Evolutionary conservation across 179 eudicot species (phyloP).

Genomic region (Amaranthus tricolor): DNA sequence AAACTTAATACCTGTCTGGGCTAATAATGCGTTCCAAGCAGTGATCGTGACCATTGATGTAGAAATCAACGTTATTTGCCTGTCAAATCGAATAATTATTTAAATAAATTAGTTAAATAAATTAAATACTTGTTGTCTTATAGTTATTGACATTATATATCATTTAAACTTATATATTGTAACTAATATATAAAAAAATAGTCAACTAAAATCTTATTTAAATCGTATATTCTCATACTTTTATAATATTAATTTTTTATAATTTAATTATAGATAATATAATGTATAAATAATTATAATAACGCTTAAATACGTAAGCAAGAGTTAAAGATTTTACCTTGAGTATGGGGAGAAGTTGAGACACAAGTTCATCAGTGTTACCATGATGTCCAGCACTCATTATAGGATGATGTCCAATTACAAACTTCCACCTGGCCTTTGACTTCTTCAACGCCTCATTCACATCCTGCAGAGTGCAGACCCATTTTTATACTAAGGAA

Average conservation of each 20-base stretch:
- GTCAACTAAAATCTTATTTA: too few relatives aligned
- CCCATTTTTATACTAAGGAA: too few relatives aligned
- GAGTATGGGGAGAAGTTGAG: conserved; percentile 63
- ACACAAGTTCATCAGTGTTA: conserved; percentile 61
- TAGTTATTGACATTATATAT: too few relatives aligned
- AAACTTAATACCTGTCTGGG: conserved; percentile 40
- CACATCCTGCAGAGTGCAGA: conserved; percentile 47
- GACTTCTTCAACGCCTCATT: conserved; percentile 57
- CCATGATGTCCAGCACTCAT: conserved; percentile 84
- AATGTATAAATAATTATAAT: background rate
- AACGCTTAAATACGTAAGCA: too few relatives aligned
- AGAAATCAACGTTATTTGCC: conserved; percentile 70
- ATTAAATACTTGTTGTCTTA: too few relatives aligned
- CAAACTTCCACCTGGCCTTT: conserved; percentile 84
- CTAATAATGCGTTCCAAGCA: conserved; percentile 81
- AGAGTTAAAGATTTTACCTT: conserved; percentile 29
- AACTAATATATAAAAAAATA: too few relatives aligned
- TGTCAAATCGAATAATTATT: conserved; percentile 12
- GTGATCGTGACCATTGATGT: conserved; percentile 90
- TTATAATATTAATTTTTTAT: background rate
- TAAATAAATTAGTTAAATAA: background rate
- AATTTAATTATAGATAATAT: background rate
- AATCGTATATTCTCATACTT: too few relatives aligned
- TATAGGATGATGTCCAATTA: conserved; percentile 81
- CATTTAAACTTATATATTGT: too few relatives aligned